Base-by-base conservation (phyloP, 176 grass and related monocot genomes). In the Musa itinerans region DNA sequence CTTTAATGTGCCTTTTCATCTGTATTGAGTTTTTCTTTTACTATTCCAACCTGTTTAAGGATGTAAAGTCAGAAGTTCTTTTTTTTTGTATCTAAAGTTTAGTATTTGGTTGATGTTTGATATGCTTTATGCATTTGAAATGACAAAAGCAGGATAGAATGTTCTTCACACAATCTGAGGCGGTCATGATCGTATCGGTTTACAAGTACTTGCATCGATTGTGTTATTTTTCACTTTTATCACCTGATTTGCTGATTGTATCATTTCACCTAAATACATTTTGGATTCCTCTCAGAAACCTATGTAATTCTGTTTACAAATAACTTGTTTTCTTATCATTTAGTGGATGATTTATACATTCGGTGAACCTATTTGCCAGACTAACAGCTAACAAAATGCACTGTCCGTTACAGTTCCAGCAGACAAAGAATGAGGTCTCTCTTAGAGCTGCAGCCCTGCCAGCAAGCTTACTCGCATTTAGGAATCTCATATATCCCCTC, bases 401-500 rank as follows among this genome's bases (percentile, higher is more conserved):
- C 14, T 50, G 34, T n/a, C 17, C 71, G 16, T 73, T 50, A 23
- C 52, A 73, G 71, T 54, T 73, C 54, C 51, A 73, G 24, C 51
- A 73, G 24, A 73, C 51, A 54, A 53, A 73, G 20, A 54, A 54
- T 5, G 21, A 73, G 54, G 11, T 20, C 15, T 54, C 71, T 14
- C 10, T 51, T 19, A 53, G 49, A 72, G 50, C 50, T 51, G 9
- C 71, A 16, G 16, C 52, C 6, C 21, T 73, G 13, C 71, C 50
- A 14, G 52, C 52, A 25, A 73, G 51, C 71, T 54, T 78, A 16
- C 70, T 73, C 53, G 56, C 71, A 64, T 81, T 85, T 74, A 59
- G n/a, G 13, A 69, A 66, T 83, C 51, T 77, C 76, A 7, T 76
- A 73, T 77, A 78, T 55, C 76, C 76, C 14, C 64, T 78, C 8